Evolutionary conservation across 2,329 filamentous ascomycete genomes (phyloP).

Genomic region (Hymenoscyphus infarciens): DNA sequence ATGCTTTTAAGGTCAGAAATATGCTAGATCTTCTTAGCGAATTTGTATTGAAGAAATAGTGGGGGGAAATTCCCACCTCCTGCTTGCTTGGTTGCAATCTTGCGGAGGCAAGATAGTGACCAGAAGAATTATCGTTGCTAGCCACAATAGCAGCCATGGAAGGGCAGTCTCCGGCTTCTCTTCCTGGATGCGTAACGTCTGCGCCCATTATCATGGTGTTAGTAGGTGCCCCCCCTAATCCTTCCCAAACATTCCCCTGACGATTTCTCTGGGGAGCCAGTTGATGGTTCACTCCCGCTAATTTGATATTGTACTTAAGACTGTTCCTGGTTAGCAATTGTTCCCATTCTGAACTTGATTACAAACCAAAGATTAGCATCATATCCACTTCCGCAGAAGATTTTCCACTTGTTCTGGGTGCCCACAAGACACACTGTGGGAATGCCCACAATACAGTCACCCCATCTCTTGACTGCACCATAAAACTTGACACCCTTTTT

Average conservation of each 20-base stretch:
- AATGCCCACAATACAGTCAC: conserved; percentile 11
- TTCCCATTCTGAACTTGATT: no score
- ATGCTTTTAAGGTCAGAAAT: conserved; percentile 38
- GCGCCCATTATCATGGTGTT: conserved; percentile 82
- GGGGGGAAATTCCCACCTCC: background rate
- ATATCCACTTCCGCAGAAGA: no score
- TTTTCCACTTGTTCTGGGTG: no score
- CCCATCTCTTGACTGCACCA: conserved; percentile 15
- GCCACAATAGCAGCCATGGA: conserved; percentile 14
- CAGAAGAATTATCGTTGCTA: conserved; percentile 27
- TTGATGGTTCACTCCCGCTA: conserved; percentile 64
- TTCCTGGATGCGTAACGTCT: conserved; percentile 77
- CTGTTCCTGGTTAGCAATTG: no score
- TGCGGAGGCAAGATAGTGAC: conserved; percentile 71
- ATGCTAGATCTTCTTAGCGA: conserved; percentile 11
- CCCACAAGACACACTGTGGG: background rate
- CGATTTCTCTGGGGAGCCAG: no score
- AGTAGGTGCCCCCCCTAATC: conserved; percentile 50
- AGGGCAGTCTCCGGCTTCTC: background rate
- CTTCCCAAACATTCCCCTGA: no score
- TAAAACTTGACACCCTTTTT: background rate
- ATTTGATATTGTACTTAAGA: conserved; percentile 76
- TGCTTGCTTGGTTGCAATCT: conserved; percentile 52
- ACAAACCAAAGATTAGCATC: conserved; percentile 2
- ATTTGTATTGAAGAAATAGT: background rate